Conservation (phyloP, 192 early-diverging fungal species). For the Coemansia sp. region DNA sequence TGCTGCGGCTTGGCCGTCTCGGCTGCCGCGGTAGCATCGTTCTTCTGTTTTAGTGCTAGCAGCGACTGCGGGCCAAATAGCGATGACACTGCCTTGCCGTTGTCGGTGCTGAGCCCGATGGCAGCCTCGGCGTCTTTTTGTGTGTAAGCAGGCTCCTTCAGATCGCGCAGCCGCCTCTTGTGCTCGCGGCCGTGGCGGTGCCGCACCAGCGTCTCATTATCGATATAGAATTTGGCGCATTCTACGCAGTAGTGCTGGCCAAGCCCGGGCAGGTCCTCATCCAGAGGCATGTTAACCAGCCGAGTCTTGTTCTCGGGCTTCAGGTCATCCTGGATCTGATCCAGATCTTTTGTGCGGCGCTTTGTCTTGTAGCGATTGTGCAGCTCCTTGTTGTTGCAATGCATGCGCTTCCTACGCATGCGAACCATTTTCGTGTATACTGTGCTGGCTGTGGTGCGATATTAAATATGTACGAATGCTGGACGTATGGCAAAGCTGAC, state of each 20-base stretch:
- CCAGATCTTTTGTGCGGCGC: conserved; percentile 87
- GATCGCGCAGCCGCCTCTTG: conserved; percentile 79
- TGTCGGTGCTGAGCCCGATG: conserved; percentile 61
- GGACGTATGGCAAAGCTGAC: not conserved
- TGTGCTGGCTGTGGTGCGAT: not conserved
- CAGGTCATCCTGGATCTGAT: conserved; percentile 93
- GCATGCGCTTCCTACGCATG: conserved; percentile 52
- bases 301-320: conserved; percentile 66
- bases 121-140: conserved; percentile 84
- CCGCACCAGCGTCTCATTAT: conserved; percentile 57
- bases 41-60: conserved; percentile 32
- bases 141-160: conserved; percentile 80
- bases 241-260: conserved; percentile 91
- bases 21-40: conserved; percentile 14
- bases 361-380: conserved; percentile 80
- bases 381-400: conserved; percentile 64
- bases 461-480: not conserved
- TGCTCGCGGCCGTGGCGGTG: conserved; percentile 83
- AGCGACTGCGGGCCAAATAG: conserved; percentile 32
- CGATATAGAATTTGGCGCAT: conserved; percentile 74
- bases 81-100: conserved; percentile 40
- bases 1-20: conserved; percentile 10
- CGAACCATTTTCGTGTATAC: conserved; percentile 32
- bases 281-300: conserved; percentile 61
- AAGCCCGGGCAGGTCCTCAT: conserved; percentile 86